These are phyloP conservation scores for Saccharomyces hybrid DNA, from an alignment of 1,139 yeast genomes.

Conservation along the genomic window DNA sequence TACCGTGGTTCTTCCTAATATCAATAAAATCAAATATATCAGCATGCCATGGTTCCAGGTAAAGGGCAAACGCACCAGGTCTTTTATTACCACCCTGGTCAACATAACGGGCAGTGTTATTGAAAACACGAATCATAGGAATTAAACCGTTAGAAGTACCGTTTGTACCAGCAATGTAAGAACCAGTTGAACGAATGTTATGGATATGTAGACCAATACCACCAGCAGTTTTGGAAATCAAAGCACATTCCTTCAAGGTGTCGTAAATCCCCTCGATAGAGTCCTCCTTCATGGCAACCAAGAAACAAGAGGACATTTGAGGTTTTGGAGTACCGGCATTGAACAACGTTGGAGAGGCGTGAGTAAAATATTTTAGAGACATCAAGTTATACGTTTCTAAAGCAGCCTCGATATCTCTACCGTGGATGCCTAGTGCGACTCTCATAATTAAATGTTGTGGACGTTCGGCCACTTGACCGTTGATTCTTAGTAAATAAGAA, in stretches of 20 bases:
- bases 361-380: conserved; percentile 78
- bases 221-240: conserved; percentile 84
- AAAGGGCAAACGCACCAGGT: conserved; percentile 87
- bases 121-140: conserved; percentile 84
- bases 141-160: conserved; percentile 87
- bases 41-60: conserved; percentile 87
- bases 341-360: conserved; percentile 83
- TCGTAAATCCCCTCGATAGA: conserved; percentile 87
- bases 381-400: conserved; percentile 74
- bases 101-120: conserved; percentile 84
- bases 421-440: conserved; percentile 83
- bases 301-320: conserved; percentile 82
- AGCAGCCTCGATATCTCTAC: conserved; percentile 58
- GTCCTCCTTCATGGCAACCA: conserved; percentile 79
- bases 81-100: conserved; percentile 93
- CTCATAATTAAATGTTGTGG: conserved; percentile 88
- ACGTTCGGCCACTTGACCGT: conserved; percentile 71
- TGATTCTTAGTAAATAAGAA: conserved; percentile 59
- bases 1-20: conserved; percentile 81
- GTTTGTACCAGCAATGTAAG: conserved; percentile 80
- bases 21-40: conserved; percentile 77
- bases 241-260: conserved; percentile 75
- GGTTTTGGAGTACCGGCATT: conserved; percentile 84
- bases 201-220: conserved; percentile 84
- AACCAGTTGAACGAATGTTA: conserved; percentile 74